Evolutionary conservation across 2,329 filamentous ascomycete genomes (phyloP), one percentile per base, ranked within the genome.

Genomic region (Fusarium musae): DNA sequence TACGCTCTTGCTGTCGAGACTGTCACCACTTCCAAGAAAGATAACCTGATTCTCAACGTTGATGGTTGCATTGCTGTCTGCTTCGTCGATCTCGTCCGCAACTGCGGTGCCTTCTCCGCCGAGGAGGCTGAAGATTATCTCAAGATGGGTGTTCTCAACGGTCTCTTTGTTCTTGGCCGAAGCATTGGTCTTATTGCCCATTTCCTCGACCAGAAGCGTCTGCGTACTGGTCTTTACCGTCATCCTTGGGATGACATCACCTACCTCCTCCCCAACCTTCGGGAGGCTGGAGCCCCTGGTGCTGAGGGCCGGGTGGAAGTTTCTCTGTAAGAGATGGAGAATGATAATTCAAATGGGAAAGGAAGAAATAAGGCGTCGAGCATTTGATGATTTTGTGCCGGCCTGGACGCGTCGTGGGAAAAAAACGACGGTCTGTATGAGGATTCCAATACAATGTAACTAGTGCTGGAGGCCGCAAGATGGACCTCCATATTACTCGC

Each of bases 51-150:
- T 80, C 92, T 99, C 81, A 99, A 99, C 89, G 96, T 99, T 68
- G 96, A 98, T 82, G 96, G 96, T 80, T 97, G 94, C 84, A 93
- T 99, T 81, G 96, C 96, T 77, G 96, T 99, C 83, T 98, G 95
- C 92, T 99, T 99, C 82, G 95, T 99, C 76, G 96, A 99, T 82
- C 89, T 99, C 74, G 89, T 99, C 86, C 94, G 96, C 85, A 97
- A 97, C 91, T 97, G 95, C 83, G 96, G 96, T 84, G 96, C 96
- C 63, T 99, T 99, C 90, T 96, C 93, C 77, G 84, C 91, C 54
- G 96, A 99, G 85, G 96, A 99, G 88, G 95, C 95, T 59, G 96
- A 99, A 87, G 96, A 99, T 85, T 99, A 99, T 90, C 92, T 99
- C 82, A 91, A 92, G 85, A 99, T 98, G 95, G 96, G 96, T 90